A percentile compares a stretch with the other conserved stretches of the same genome.
Conservation (phyloP, 352 stramenopile species). For the Phytophthora meadii region DNA sequence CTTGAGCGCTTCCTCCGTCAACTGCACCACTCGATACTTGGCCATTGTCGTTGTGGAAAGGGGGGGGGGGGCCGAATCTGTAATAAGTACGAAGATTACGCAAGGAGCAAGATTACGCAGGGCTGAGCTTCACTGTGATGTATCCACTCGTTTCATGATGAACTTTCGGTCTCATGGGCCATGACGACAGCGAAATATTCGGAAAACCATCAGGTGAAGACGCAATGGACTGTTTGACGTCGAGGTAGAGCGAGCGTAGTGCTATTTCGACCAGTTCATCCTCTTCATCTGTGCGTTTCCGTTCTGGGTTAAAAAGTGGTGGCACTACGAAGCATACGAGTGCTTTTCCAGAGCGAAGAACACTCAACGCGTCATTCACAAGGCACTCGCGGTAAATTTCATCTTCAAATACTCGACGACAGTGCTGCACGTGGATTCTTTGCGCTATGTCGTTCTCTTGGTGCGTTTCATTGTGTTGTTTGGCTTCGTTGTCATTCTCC, state of each 20-base stretch:
- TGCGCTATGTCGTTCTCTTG: slow-evolving; percentile 2
- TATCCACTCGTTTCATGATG: slow-evolving; percentile 34
- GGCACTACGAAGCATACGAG: slow-evolving; percentile 49
- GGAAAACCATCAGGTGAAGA: slow-evolving; percentile 9
- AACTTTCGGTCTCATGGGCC: slow-evolving; percentile 27
- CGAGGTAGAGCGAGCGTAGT: slow-evolving; percentile 55
- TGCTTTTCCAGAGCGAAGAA: slow-evolving; percentile 21
- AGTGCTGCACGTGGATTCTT: slow-evolving; percentile 45
- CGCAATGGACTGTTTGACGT: slow-evolving; percentile 43
- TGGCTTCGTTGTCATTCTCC: slow-evolving; percentile 1
- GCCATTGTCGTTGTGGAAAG: slow-evolving; percentile 1
- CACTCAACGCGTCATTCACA: slow-evolving; percentile 38
- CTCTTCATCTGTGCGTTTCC: slow-evolving; percentile 12
- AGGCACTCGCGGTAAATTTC: slow-evolving; percentile 53
- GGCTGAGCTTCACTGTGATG: slow-evolving; percentile 33
- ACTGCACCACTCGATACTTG: slow-evolving; percentile 57
- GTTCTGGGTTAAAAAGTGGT: background rate
- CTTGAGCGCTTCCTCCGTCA: slow-evolving; percentile 60
- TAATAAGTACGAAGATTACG: too few relatives aligned
- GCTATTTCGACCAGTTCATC: slow-evolving; percentile 44
- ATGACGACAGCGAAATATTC: slow-evolving; percentile 10
- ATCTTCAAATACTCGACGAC: slow-evolving; percentile 57
- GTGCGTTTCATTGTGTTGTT: background rate
- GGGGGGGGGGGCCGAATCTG: background rate
- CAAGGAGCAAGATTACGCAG: background rate